Conservation (phyloP, 2,329 filamentous ascomycete genomes). For the Truncatella angustata region DNA sequence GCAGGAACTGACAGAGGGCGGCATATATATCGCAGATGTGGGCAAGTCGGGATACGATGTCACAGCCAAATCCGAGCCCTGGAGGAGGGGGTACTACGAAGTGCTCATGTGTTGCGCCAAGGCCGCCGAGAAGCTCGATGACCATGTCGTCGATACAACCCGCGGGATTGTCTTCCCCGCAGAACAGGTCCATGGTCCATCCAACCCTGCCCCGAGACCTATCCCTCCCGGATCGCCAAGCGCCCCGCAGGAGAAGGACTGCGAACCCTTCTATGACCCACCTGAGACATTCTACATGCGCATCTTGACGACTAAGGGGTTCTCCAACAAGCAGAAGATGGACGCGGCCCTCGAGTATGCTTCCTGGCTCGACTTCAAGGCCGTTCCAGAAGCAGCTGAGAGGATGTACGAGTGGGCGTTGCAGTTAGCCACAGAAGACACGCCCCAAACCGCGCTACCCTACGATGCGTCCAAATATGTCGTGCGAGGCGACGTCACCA, state of each 20-base stretch:
- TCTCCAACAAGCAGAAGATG: conserved; percentile 74
- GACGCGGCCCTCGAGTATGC: conserved; percentile 82
- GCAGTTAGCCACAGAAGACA: conserved; percentile 63
- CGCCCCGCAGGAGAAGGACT: conserved; percentile 73
- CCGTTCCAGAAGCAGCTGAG: conserved; percentile 60
- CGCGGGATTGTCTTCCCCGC: conserved; percentile 66
- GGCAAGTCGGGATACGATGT: conserved; percentile 63
- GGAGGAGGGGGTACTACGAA: conserved; percentile 84
- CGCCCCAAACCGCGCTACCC: conserved; percentile 32
- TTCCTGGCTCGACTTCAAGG: conserved; percentile 80
- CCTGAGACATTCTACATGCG: conserved; percentile 80
- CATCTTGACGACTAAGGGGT: conserved; percentile 76
- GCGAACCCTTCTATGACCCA: conserved; percentile 63
- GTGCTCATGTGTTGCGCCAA: conserved; percentile 74
- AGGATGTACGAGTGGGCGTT: conserved; percentile 76
- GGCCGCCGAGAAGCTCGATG: conserved; percentile 78
- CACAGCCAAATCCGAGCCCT: conserved; percentile 73
- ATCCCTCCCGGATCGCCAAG: conserved; percentile 62
- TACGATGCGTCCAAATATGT: conserved; percentile 64
- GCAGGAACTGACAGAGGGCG: conserved; percentile 53
- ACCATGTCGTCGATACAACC: conserved; percentile 70
- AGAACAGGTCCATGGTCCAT: conserved; percentile 75
- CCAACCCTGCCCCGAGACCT: conserved; percentile 77
- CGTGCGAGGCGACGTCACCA: conserved; percentile 52
- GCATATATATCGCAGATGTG: conserved; percentile 51